Conservation (phyloP, 164 flowering plant species). For the Chimonanthus praecox region DNA sequence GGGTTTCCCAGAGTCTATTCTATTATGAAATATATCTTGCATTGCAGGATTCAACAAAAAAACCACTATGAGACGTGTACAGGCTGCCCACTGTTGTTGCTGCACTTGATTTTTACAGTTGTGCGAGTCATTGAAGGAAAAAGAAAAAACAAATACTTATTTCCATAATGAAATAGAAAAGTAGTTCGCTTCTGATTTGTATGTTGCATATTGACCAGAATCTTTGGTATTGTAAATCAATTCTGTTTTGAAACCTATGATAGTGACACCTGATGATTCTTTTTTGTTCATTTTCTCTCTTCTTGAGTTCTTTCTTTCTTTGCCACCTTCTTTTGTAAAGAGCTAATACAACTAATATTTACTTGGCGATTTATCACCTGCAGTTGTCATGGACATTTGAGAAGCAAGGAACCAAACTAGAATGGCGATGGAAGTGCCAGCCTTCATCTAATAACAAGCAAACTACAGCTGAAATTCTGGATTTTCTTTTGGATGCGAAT, state of each 20-base stretch:
- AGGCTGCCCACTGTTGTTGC: background rate
- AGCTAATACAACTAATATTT: background rate
- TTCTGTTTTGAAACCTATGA: too few relatives aligned
- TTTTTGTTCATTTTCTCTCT: too few relatives aligned
- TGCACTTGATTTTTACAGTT: background rate
- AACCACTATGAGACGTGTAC: background rate
- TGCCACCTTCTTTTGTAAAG: background rate
- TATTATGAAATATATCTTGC: too few relatives aligned
- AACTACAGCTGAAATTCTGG: constrained; percentile 56
- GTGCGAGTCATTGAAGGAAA: too few relatives aligned
- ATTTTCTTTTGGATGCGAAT: constrained; percentile 89
- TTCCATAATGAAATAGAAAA: too few relatives aligned
- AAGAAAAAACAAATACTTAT: too few relatives aligned
- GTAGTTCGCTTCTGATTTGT: too few relatives aligned
- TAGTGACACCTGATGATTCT: too few relatives aligned
- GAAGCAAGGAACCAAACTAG: constrained; percentile 81
- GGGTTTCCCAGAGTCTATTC: too few relatives aligned
- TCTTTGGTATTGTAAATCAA: background rate
- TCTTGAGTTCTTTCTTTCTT: too few relatives aligned
- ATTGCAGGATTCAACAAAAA: too few relatives aligned
- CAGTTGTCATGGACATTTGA: constrained; percentile 95
- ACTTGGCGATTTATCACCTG: constrained; percentile 6
- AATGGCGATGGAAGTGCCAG: constrained; percentile 93
- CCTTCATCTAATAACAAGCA: constrained; percentile 52
- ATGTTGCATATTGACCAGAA: too few relatives aligned